A percentile compares a stretch with the other conserved stretches of the same genome.
These are phyloP conservation scores for Tieghemiomyces parasiticus DNA, from an alignment of 192 early-diverging fungal species.

Conservation along the genomic window DNA sequence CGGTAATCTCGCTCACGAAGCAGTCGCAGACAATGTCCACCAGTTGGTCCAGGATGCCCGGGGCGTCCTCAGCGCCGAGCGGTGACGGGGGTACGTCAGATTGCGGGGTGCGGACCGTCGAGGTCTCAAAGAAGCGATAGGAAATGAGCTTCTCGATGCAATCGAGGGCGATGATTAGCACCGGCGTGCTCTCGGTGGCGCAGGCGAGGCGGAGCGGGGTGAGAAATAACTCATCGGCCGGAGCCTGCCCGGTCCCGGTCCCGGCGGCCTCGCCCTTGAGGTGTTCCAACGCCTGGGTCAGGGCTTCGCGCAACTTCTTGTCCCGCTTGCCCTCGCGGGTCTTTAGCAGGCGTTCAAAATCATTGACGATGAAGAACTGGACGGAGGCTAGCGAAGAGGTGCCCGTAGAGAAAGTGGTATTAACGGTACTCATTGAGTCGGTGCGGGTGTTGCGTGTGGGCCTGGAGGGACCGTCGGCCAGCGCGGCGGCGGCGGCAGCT, in stretches of 20 bases:
- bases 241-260: slow-evolving; percentile 8
- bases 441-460: too few relatives aligned
- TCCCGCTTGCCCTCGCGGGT: slow-evolving; percentile 35
- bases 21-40: slow-evolving; percentile 64
- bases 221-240: slow-evolving; percentile 30
- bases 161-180: slow-evolving; percentile 58
- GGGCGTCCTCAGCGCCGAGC: slow-evolving; percentile 22
- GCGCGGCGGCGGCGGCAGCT: too few relatives aligned
- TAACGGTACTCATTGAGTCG: not conserved
- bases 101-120: slow-evolving; percentile 13
- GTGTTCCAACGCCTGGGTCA: slow-evolving; percentile 32
- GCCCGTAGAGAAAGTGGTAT: not conserved
- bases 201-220: slow-evolving; percentile 58
- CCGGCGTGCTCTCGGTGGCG: slow-evolving; percentile 37
- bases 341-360: slow-evolving; percentile 40
- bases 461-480: too few relatives aligned
- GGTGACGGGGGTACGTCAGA: slow-evolving; percentile 4
- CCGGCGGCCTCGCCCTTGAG: slow-evolving; percentile 15
- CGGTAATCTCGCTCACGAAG: slow-evolving; percentile 62
- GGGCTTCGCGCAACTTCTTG: slow-evolving; percentile 27
- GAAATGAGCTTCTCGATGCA: slow-evolving; percentile 68
- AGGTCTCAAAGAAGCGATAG: slow-evolving; percentile 40
- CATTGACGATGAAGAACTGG: slow-evolving; percentile 41
- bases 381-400: slow-evolving; percentile 8
- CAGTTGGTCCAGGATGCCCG: slow-evolving; percentile 48